These are phyloP conservation scores for Cyphellophora attinorum DNA, from an alignment of 2,329 filamentous ascomycete species.

Conservation along the genomic window DNA sequence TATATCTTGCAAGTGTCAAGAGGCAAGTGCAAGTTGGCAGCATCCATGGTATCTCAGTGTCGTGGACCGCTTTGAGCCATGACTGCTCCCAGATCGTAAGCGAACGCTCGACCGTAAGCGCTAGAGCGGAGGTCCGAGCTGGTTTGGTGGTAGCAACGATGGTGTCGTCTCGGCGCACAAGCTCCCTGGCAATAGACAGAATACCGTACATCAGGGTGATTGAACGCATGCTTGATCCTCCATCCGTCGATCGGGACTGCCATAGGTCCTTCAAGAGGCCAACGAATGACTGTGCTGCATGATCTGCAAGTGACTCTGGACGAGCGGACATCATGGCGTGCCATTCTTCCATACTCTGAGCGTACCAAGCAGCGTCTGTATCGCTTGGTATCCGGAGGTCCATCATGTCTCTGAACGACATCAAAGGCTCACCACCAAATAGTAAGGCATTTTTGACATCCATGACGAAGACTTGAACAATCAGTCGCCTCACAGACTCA, in stretches of 20 bases:
- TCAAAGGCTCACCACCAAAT: constrained; percentile 3
- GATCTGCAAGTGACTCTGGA: too few relatives aligned
- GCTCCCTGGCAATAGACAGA: constrained; percentile 4
- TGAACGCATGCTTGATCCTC: not conserved
- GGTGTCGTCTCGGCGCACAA: constrained; percentile 4
- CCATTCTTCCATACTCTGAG: constrained; percentile 2
- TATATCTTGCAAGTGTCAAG: constrained; percentile 3
- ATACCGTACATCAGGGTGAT: constrained; percentile 6
- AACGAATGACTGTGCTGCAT: constrained; percentile 2
- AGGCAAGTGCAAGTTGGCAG: constrained; percentile 5
- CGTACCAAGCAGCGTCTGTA: constrained; percentile 3
- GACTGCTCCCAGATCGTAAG: constrained; percentile 4
- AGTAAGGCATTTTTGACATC: constrained; percentile 6
- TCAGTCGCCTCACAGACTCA: constrained; percentile 1
- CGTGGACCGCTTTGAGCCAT: not conserved
- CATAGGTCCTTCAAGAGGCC: constrained; percentile 4
- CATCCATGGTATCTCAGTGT: not conserved
- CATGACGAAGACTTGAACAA: constrained; percentile 5
- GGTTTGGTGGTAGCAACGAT: not conserved
- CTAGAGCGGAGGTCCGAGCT: not conserved
- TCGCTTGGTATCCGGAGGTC: constrained; percentile 3
- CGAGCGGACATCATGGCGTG: constrained; percentile 1
- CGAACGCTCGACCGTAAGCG: constrained; percentile 1
- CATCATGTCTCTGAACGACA: constrained; percentile 4
- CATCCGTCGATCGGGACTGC: not conserved